Evolutionary conservation across 805 yeast genomes (phyloP).

Genomic region (Yarrowia sp.): DNA sequence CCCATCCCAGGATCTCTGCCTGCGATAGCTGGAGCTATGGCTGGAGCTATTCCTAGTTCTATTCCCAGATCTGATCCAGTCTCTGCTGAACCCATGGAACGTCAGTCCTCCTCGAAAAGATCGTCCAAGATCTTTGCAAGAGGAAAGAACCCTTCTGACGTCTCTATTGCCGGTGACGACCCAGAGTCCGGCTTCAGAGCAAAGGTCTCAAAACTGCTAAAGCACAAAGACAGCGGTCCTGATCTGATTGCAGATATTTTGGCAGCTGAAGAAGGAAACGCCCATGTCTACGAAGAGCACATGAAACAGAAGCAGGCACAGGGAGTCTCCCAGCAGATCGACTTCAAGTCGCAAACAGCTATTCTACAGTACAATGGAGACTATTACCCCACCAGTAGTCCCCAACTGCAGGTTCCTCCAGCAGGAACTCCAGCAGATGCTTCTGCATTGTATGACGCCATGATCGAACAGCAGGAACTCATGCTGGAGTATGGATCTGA

Average conservation of each 20-base stretch:
- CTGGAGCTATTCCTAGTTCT: neutral
- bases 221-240: constrained; percentile 12
- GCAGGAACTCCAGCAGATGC: neutral
- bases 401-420: neutral
- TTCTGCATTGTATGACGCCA: neutral
- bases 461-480: constrained; percentile 6
- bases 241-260: constrained; percentile 5
- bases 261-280: constrained; percentile 1
- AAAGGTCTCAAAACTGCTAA: constrained; percentile 19
- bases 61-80: constrained; percentile 1
- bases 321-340: neutral
- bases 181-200: constrained; percentile 26
- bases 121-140: constrained; percentile 19
- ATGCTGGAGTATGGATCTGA: neutral
- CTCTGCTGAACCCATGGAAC: constrained; percentile 10
- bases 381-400: neutral
- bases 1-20: neutral
- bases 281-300: neutral
- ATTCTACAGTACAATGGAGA: neutral
- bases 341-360: neutral
- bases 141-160: neutral
- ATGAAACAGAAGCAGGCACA: neutral
- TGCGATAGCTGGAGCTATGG: too few species aligned
- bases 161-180: constrained; percentile 16
- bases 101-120: constrained; percentile 1